Evolutionary conservation across 192 early-diverging fungal genomes (phyloP).

Genomic region (Dimargaris cristalligena): DNA sequence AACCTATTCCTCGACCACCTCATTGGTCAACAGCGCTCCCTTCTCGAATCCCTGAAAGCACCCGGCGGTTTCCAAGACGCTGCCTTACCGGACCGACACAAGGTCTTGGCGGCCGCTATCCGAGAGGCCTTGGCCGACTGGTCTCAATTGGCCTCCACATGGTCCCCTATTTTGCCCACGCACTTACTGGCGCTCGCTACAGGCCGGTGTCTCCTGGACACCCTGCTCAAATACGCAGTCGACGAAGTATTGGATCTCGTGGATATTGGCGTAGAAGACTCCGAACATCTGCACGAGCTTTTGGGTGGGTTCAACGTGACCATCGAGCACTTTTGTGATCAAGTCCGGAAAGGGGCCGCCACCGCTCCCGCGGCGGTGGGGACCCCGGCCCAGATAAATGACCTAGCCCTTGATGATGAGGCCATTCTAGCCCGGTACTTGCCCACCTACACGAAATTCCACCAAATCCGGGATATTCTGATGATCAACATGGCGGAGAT

Average conservation of each 20-base stretch:
- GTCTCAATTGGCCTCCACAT: not conserved
- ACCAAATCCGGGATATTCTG: conserved; percentile 4
- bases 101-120: not conserved
- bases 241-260: conserved; percentile 6
- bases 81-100: not conserved
- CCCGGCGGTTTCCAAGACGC: conserved; percentile 6
- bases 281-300: not conserved
- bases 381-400: not conserved
- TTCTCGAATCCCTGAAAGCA: conserved; percentile 2
- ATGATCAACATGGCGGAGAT: conserved; percentile 8
- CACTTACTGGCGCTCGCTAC: not conserved
- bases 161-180: not conserved
- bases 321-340: not conserved
- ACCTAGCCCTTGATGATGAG: not conserved
- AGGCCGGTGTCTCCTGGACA: not conserved
- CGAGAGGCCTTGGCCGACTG: not conserved
- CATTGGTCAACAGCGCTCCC: not conserved
- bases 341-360: not conserved
- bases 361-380: too few species aligned
- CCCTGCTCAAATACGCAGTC: not conserved
- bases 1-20: not conserved
- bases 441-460: not conserved
- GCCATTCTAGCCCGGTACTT: not conserved
- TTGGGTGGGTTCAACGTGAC: not conserved
- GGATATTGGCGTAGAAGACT: conserved; percentile 11